Conservation (phyloP, 371 early-diverging fungal genomes). For the Smittium culicis region DNA sequence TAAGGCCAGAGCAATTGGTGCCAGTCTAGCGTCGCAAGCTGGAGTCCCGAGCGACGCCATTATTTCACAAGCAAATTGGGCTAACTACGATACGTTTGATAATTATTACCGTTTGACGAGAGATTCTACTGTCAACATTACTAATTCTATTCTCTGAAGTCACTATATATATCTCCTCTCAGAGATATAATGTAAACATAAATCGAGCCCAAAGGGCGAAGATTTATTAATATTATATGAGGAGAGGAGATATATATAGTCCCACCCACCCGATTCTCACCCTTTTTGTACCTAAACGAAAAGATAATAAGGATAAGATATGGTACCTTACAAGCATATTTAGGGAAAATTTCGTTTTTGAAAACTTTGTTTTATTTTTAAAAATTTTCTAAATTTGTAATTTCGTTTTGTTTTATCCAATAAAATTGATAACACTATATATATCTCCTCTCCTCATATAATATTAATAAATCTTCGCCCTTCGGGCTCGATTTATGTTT, state of each 20-base stretch:
- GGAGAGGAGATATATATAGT: background rate
- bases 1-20: constrained; percentile 7
- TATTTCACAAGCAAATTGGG: background rate
- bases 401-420: background rate
- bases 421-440: background rate
- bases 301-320: background rate
- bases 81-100: background rate
- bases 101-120: background rate
- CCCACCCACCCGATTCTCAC: background rate
- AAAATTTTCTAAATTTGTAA: background rate
- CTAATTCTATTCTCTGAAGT: background rate
- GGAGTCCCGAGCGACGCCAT: background rate
- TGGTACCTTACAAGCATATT: background rate
- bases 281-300: background rate
- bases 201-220: background rate
- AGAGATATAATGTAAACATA: background rate
- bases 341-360: background rate
- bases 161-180: background rate
- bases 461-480: background rate
- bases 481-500: background rate
- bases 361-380: background rate
- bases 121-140: background rate
- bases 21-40: background rate
- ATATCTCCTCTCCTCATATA: background rate
- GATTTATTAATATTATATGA: background rate